These are phyloP conservation scores for Pyricularia sp. DNA, from an alignment of 2,329 filamentous ascomycete genomes.

Conservation along the genomic window DNA sequence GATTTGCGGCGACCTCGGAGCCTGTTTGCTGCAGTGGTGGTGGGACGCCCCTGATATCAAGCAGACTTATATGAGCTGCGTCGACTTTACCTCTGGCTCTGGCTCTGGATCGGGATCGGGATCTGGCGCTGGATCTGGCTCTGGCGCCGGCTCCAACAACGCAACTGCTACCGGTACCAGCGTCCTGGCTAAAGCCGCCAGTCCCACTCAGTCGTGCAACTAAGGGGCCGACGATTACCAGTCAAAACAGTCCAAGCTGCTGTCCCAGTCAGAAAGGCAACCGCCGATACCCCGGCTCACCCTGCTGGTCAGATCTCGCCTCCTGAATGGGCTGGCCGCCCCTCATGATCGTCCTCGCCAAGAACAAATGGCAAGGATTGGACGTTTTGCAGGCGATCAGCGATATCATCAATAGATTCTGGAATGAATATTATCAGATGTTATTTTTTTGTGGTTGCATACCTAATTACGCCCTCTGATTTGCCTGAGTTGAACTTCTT, in stretches of 20 bases:
- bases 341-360: background rate
- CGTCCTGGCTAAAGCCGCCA: background rate
- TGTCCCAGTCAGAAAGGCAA: background rate
- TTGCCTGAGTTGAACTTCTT: background rate
- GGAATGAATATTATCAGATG: background rate
- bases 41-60: conserved; percentile 20
- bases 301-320: background rate
- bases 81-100: conserved; percentile 28
- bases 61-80: conserved; percentile 44
- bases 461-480: background rate
- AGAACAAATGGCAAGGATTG: background rate
- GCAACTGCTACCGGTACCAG: too few species aligned
- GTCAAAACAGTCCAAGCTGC: background rate
- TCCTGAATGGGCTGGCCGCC: background rate
- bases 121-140: background rate
- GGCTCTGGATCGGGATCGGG: too few species aligned
- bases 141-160: too few species aligned
- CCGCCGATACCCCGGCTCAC: background rate
- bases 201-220: too few species aligned
- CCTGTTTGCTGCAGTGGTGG: conserved; percentile 42
- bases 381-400: background rate
- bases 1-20: conserved; percentile 29
- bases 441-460: background rate
- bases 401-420: background rate
- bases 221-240: background rate